A percentile compares a stretch with the other conserved stretches of the same genome.
These are phyloP conservation scores for Penicillium nucicola DNA, from an alignment of 495 filamentous ascomycete species.

Conservation along the genomic window DNA sequence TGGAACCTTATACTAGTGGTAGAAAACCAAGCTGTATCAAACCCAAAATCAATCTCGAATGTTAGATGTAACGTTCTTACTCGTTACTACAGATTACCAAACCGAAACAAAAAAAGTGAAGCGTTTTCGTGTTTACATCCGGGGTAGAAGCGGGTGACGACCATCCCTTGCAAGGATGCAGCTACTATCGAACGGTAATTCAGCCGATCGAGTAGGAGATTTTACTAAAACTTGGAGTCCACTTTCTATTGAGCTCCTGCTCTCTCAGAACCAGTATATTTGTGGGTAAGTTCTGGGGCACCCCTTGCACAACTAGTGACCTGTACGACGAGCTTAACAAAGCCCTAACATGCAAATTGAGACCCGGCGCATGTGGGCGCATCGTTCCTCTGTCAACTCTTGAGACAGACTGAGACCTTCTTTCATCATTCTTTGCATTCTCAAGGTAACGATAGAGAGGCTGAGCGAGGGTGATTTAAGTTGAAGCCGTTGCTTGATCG, in stretches of 20 bases:
- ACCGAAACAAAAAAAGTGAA: background rate
- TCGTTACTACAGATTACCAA: too few relatives aligned
- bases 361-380: background rate
- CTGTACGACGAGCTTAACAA: conserved; percentile 17
- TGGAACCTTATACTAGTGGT: too few relatives aligned
- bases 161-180: background rate
- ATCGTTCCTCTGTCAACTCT: background rate
- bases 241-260: too few relatives aligned
- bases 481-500: conserved; percentile 1
- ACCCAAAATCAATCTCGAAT: background rate
- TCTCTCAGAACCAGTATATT: background rate
- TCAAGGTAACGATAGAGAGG: conserved; percentile 1
- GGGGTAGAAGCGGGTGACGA: background rate
- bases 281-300: background rate
- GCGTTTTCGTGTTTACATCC: background rate
- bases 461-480: conserved; percentile 1
- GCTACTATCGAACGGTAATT: background rate
- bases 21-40: too few relatives aligned
- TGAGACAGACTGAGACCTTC: background rate
- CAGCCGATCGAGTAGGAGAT: background rate
- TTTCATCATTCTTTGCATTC: background rate
- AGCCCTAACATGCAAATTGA: conserved; percentile 9
- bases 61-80: too few relatives aligned
- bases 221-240: background rate
- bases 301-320: conserved; percentile 12